phyloP scores from a whole-genome alignment of 768 basidiomycete species.

The Termitomyces sp. region DNA sequence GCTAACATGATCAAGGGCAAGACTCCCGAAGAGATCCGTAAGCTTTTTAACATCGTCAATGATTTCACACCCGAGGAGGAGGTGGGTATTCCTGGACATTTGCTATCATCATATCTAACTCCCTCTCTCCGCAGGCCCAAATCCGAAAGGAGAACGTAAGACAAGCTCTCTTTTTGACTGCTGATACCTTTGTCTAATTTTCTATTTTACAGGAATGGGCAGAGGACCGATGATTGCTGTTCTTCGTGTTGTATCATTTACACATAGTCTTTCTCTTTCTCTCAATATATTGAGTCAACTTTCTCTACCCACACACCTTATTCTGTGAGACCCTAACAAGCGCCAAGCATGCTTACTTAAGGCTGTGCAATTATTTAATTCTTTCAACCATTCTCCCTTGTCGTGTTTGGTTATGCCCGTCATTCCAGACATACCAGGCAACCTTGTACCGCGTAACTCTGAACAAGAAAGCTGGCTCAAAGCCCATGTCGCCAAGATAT shows the following conservation, averaged over 20 bases:
- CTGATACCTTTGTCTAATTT: constrained; percentile 6
- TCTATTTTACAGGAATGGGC: constrained; percentile 73
- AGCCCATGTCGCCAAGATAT: constrained; percentile 54
- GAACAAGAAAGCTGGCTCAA: constrained; percentile 66
- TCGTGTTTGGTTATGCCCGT: constrained; percentile 33
- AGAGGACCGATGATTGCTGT: constrained; percentile 67
- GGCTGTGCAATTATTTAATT: constrained; percentile 2
- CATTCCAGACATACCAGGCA: constrained; percentile 71
- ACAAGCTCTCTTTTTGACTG: constrained; percentile 9
- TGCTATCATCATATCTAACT: constrained; percentile 8
- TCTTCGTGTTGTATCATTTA: constrained; percentile 3
- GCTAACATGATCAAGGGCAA: constrained; percentile 99
- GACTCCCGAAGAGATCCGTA: constrained; percentile 98
- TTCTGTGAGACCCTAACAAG: neutral
- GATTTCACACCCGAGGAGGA: constrained; percentile 99
- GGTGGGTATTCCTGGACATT: constrained; percentile 37
- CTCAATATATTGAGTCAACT: constrained; percentile 3
- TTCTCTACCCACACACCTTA: neutral
- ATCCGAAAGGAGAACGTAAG: constrained; percentile 99
- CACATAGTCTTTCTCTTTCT: constrained; percentile 16
- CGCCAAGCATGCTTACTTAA: constrained; percentile 1
- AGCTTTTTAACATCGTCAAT: constrained; percentile 95
- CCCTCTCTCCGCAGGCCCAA: constrained; percentile 56
- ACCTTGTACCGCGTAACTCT: constrained; percentile 45
- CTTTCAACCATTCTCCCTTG: neutral